Base-by-base conservation (phyloP, 345 rosid genomes). In the Salix viminalis region DNA sequence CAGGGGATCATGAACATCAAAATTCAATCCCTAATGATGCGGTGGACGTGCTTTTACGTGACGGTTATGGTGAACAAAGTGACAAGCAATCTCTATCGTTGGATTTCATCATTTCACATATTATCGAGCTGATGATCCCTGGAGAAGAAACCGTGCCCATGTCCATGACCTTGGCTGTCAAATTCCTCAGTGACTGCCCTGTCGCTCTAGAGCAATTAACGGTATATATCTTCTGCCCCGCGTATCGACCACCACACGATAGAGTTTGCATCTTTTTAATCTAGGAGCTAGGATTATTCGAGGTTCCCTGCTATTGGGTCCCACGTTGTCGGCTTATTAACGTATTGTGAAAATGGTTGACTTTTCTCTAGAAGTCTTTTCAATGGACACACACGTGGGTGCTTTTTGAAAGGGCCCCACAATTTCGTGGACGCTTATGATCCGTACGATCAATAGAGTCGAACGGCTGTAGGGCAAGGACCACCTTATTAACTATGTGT, bases 101-200 rank as follows among this genome's bases (percentile, higher is more conserved):
- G 65, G 97, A 95, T 89, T 88, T 87, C 84, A 83, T 95, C 56
- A 84, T 88, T 21, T 88, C 91, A 4, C 91, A 88, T 76, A 87
- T 96, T 69, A 81, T 96, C 15, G 99, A 96, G 88, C 91, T 96
- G 99, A 92, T 96, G 91, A 89, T 96, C 80, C 99, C 99, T 0
- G 99, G 99, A 58, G 97, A 92, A 77, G 99, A 96, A 80, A 93
- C 97, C 4, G 87, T 93, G 69, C 98, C 98, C 19, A 91, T 78
- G 81, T 94, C 98, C 77, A 90, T 96, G 90, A 92, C 98, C 2
- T 79, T 92, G 2, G 99, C 97, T 34, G 91, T 96, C 76, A 93
- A 93, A 80, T 93, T 89, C 85, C 81, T 96, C 73, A 83, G 87
- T 75, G 92, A 91, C 85, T 80, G 70, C 58, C 91, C 96, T 62